Evolutionary conservation across 1,284 basidiomycete genomes (phyloP), one percentile per base, ranked within the genome.

Genomic region (Heterobasidion irregulare): DNA sequence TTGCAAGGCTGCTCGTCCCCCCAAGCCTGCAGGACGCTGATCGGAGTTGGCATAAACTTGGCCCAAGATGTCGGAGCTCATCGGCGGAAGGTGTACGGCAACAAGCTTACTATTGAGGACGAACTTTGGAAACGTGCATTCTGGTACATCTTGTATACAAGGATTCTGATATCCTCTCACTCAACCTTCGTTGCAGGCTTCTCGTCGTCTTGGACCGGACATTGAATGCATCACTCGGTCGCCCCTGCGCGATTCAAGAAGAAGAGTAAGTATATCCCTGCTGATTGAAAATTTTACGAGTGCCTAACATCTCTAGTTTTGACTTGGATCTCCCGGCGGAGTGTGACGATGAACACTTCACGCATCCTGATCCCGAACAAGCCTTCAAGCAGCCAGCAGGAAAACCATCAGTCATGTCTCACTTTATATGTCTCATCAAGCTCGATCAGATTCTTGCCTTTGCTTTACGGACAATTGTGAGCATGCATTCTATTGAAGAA

Each of bases 81-180:
- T 61, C 67, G 82, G 2, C 69, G 75, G 43, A 79, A 79, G 57
- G 67, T 72, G 0, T 71, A 73, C 41, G 67, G 66, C 9, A 65
- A 66, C 8, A 66, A 66, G 4, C 61, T 70, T 41, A 75, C 74
- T 0, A 69, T 75, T 0, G 78, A 88, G 54, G 77, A 84, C 52
- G 88, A 92, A 58, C 68, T 89, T 18, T 87, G 83, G 78, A 89
- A 86, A 59, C 78, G 91, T 2, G 85, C 82, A 1, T 92, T 92
- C 66, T 91, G 88, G 89, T 86, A 59, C 18, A 34, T 66, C 10
- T 19, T 9, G 19, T 19, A 6, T 26, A 7, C 6, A 7, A 43
- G 6, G 3, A 15, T 7, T 8, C 26, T 1, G 8, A 18, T n/a
- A 13, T 18, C 8, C 35, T 33, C 47, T 58, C 5, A 48, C 33